A percentile compares a stretch with the other conserved stretches of the same genome.
Conservation (phyloP, 345 rosid species). For the Hibiscus mutabilis region DNA sequence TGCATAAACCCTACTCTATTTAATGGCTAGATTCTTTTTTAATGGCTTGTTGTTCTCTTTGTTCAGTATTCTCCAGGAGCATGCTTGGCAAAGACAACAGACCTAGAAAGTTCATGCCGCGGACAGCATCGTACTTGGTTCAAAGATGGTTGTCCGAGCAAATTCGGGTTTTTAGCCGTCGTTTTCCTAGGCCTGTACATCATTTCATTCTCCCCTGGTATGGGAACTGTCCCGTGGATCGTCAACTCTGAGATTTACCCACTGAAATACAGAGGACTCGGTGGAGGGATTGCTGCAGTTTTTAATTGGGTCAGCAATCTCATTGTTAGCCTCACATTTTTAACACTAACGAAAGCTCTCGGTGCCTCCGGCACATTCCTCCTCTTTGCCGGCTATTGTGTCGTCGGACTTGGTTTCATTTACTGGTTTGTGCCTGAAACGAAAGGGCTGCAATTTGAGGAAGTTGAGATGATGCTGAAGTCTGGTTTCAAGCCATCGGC, state of each 20-base stretch:
- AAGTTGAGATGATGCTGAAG: conserved; percentile 60
- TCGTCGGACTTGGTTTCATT: conserved; percentile 39
- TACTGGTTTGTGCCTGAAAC: conserved; percentile 77
- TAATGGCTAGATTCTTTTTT: no score
- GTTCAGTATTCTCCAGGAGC: conserved; percentile 64
- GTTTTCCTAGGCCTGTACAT: conserved; percentile 66
- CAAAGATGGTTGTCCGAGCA: conserved; percentile 74
- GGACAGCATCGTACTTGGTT: conserved; percentile 38
- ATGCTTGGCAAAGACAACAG: conserved; percentile 37
- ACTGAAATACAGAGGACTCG: conserved; percentile 66
- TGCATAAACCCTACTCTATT: no score
- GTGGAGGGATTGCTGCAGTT: conserved; percentile 81
- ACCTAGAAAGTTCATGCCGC: conserved; percentile 23
- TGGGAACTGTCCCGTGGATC: conserved; percentile 92
- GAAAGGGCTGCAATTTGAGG: conserved; percentile 74
- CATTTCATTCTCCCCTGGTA: conserved; percentile 64
- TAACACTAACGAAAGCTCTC: conserved; percentile 47
- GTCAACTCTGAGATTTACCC: conserved; percentile 94
- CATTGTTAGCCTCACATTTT: conserved; percentile 55
- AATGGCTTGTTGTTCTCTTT: neutral
- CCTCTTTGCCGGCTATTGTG: conserved; percentile 50
- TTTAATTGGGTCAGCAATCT: conserved; percentile 75
- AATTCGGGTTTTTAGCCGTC: conserved; percentile 60
- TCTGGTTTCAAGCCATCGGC: conserved; percentile 46
- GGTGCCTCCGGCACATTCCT: conserved; percentile 59